Evolutionary conservation across 2,329 filamentous ascomycete species (phyloP).

Genomic region (Aspergillus costaricaensis): DNA sequence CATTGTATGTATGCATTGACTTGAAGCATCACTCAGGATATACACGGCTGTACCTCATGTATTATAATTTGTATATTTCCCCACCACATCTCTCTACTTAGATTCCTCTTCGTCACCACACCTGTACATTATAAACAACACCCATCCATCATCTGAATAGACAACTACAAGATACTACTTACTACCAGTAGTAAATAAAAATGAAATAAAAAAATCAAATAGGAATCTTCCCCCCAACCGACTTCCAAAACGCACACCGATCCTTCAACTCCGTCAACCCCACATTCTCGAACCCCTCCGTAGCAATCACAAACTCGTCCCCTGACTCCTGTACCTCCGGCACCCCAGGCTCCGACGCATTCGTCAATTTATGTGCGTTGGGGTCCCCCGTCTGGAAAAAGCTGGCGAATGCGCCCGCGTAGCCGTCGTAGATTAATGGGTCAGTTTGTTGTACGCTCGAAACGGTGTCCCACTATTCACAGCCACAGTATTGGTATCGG

Average conservation of each 20-base stretch:
- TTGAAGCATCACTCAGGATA: neutral
- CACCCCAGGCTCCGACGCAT: conserved; percentile 42
- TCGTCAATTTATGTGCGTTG: conserved; percentile 59
- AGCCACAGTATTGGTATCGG: neutral
- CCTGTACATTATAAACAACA: too few relatives aligned
- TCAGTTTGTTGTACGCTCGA: conserved; percentile 56
- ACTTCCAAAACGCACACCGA: conserved; percentile 59
- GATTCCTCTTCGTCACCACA: too few relatives aligned
- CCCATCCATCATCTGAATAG: too few relatives aligned
- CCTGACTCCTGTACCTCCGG: conserved; percentile 44
- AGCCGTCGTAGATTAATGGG: conserved; percentile 58
- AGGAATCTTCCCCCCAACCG: conserved; percentile 49
- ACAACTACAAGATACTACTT: too few relatives aligned
- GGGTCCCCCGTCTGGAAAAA: conserved; percentile 63
- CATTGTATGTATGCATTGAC: neutral
- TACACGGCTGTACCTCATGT: neutral
- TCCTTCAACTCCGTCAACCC: conserved; percentile 43
- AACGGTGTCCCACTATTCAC: conserved; percentile 57
- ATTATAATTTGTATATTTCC: conserved; percentile 2
- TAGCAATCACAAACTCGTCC: conserved; percentile 55
- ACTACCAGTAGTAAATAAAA: too few relatives aligned
- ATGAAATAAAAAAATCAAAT: conserved; percentile 33
- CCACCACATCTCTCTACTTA: neutral
- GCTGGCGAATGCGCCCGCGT: conserved; percentile 60
- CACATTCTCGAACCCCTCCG: conserved; percentile 48